Evolutionary conservation across 331 rosid species (phyloP).

Genomic region (Pyrus hybrid): DNA sequence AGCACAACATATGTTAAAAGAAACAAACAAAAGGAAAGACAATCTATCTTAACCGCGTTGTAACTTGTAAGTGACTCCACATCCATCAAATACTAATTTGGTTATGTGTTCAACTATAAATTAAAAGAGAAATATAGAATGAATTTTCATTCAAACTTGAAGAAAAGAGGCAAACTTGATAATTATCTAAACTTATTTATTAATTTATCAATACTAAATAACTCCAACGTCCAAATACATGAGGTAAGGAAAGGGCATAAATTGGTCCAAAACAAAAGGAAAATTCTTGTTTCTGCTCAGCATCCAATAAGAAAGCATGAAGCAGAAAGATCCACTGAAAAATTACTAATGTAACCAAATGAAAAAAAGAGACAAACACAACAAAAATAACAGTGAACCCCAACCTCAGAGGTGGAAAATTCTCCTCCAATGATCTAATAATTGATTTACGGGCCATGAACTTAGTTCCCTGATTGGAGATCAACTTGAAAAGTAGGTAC

Average conservation of each 20-base stretch:
- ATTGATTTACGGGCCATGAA: neutral
- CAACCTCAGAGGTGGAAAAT: neutral
- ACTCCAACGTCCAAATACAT: neutral
- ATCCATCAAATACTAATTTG: neutral
- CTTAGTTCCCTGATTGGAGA: neutral
- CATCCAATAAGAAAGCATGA: neutral
- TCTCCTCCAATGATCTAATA: neutral
- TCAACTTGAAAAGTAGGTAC: neutral
- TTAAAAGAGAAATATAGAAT: neutral
- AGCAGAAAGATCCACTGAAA: neutral
- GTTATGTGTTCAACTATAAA: neutral
- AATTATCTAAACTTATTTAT: neutral
- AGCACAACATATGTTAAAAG: conserved; percentile 13
- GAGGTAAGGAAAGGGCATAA: neutral
- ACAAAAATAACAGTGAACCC: no score
- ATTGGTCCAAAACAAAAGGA: neutral
- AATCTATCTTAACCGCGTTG: neutral
- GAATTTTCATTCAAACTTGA: neutral
- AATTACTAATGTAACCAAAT: neutral
- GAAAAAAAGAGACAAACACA: neutral
- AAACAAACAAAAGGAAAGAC: neutral
- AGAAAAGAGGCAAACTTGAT: neutral
- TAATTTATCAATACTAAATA: neutral
- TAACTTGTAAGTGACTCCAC: neutral
- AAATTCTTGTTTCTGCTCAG: neutral